A percentile compares a stretch with the other conserved stretches of the same genome.
phyloP scores from a whole-genome alignment of 164 flowering plant species.

The Aristolochia fimbriata region DNA sequence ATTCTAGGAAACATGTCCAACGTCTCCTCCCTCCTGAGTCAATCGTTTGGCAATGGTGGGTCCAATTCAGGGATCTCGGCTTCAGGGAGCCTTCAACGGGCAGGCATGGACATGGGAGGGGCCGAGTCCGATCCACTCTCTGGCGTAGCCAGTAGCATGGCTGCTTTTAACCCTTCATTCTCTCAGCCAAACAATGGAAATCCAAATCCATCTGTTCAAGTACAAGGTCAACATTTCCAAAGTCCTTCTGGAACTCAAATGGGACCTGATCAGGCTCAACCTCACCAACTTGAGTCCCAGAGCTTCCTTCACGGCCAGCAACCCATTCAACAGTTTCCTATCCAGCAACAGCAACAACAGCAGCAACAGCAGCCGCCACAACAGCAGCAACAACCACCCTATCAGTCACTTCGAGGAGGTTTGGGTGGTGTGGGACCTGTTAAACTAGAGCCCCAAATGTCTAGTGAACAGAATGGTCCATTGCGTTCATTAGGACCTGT shows the following conservation, averaged over 20 bases:
- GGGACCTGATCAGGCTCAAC: constrained; percentile 53
- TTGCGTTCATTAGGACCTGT: constrained; percentile 49
- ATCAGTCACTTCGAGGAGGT: constrained; percentile 49
- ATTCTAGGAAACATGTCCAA: constrained; percentile 63
- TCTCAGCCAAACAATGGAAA: constrained; percentile 33
- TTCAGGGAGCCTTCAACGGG: constrained; percentile 51
- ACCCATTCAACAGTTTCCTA: constrained; percentile 46
- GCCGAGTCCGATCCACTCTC: constrained; percentile 82
- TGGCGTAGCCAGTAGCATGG: constrained; percentile 56
- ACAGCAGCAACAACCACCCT: constrained; percentile 37
- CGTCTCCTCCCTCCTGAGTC: constrained; percentile 61
- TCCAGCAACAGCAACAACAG: constrained; percentile 14
- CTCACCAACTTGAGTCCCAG: constrained; percentile 61
- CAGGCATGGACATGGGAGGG: constrained; percentile 40
- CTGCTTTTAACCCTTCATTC: constrained; percentile 32
- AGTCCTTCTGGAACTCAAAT: constrained; percentile 42
- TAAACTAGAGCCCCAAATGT: constrained; percentile 71
- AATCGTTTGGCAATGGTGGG: constrained; percentile 70
- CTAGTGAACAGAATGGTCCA: constrained; percentile 55
- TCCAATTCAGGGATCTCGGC: constrained; percentile 48
- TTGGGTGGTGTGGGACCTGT: constrained; percentile 50
- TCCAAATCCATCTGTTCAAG: constrained; percentile 43
- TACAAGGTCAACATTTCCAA: constrained; percentile 56
- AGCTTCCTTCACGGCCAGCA: constrained; percentile 71
- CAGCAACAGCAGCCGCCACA: constrained; percentile 12